Conservation (phyloP, 306 rosid species). For the Aeschynomene evenia region DNA sequence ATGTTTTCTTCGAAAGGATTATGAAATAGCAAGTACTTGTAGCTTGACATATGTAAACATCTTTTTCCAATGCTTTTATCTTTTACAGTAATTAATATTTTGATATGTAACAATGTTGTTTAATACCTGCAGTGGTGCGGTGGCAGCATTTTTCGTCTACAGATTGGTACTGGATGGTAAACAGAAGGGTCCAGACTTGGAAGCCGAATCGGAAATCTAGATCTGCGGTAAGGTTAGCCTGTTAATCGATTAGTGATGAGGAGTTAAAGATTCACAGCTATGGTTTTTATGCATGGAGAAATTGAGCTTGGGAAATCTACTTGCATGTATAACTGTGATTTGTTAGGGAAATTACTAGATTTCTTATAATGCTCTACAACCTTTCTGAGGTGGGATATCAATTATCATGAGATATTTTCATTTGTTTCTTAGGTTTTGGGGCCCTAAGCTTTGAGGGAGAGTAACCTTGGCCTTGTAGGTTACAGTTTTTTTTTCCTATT, state of each 20-base stretch:
- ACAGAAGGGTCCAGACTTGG: slow-evolving; percentile 44
- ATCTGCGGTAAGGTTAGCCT: slow-evolving; percentile 41
- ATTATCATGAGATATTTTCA: not conserved
- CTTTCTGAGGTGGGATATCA: slow-evolving; percentile 22
- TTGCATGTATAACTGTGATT: slow-evolving; percentile 22
- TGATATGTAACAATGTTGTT: slow-evolving; percentile 23
- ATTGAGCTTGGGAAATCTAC: slow-evolving; percentile 11
- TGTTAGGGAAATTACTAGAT: slow-evolving; percentile 7
- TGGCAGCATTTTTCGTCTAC: slow-evolving; percentile 63
- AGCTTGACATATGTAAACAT: not conserved
- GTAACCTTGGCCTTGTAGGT: not conserved
- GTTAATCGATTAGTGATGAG: slow-evolving; percentile 14
- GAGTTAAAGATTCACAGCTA: not conserved
- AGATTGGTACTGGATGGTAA: slow-evolving; percentile 52
- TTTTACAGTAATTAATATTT: not conserved
- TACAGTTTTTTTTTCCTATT: not conserved
- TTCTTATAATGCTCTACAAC: slow-evolving; percentile 1
- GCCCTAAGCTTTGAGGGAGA: not conserved
- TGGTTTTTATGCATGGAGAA: slow-evolving; percentile 27
- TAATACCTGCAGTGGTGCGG: slow-evolving; percentile 65
- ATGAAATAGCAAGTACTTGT: not conserved
- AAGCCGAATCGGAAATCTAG: slow-evolving; percentile 46
- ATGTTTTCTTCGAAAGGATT: too few relatives aligned
- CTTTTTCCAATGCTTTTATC: not conserved
- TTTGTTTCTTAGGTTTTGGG: not conserved